Evolutionary conservation across 2,329 filamentous ascomycete genomes (phyloP).

Genomic region (Aspergillus sp.): DNA sequence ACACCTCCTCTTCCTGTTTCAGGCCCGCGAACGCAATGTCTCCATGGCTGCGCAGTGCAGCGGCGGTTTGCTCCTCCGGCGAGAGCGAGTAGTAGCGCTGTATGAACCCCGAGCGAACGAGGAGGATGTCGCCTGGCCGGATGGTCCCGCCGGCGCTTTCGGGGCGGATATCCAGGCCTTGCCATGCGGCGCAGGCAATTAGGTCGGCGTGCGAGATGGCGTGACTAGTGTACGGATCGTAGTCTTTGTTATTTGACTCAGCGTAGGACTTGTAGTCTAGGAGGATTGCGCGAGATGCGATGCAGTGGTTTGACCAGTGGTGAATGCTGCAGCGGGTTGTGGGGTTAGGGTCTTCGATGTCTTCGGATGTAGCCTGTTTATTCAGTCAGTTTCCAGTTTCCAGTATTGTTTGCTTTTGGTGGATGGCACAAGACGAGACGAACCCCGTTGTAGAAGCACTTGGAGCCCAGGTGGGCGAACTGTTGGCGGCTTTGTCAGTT

Average conservation of each 20-base stretch:
- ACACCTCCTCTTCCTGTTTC: slow-evolving; percentile 55
- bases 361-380: slow-evolving; percentile 32
- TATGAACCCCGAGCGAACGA: slow-evolving; percentile 64
- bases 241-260: slow-evolving; percentile 51
- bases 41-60: slow-evolving; percentile 36
- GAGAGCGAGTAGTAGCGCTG: slow-evolving; percentile 55
- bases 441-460: slow-evolving; percentile 45
- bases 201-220: slow-evolving; percentile 58
- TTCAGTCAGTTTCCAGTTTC: not conserved
- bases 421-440: not conserved
- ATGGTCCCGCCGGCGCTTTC: slow-evolving; percentile 55
- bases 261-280: slow-evolving; percentile 49
- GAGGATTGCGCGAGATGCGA: slow-evolving; percentile 44
- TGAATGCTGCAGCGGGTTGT: slow-evolving; percentile 45
- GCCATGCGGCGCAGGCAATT: slow-evolving; percentile 57
- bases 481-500: slow-evolving; percentile 15
- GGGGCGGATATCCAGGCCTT: slow-evolving; percentile 63
- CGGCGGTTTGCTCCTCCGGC: slow-evolving; percentile 31
- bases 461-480: slow-evolving; percentile 39
- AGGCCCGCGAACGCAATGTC: slow-evolving; percentile 51
- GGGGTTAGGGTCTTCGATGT: slow-evolving; percentile 33
- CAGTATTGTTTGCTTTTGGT: not conserved
- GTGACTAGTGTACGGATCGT: slow-evolving; percentile 54
- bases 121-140: slow-evolving; percentile 63
- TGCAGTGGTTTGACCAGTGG: slow-evolving; percentile 43